Percentiles rank a stretch among this genome's conserved stretches.
Conservation (phyloP, 768 basidiomycete genomes). For the Phaffia australis region DNA sequence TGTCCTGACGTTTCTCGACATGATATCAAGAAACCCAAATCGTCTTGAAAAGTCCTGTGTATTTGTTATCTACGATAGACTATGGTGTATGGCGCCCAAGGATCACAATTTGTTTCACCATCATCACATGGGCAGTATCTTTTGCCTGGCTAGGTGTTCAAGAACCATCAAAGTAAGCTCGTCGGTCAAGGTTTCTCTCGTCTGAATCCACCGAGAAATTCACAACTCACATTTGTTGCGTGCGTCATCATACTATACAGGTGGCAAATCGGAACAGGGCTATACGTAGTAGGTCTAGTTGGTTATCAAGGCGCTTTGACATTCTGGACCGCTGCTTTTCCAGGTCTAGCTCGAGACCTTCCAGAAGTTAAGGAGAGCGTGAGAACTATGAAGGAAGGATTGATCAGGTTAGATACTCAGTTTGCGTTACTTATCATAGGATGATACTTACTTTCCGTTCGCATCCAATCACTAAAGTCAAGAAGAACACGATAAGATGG, state of each 20-base stretch:
- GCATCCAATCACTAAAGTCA: constrained; percentile 32
- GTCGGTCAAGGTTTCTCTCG: no score
- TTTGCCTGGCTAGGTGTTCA: constrained; percentile 66
- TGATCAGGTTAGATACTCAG: constrained; percentile 53
- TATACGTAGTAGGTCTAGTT: constrained; percentile 67
- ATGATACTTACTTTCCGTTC: background rate
- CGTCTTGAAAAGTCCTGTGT: background rate
- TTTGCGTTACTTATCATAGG: background rate
- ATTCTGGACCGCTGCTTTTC: constrained; percentile 76
- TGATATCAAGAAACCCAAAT: no score
- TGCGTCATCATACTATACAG: constrained; percentile 40
- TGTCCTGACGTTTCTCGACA: background rate
- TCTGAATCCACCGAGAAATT: constrained; percentile 40
- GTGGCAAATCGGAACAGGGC: constrained; percentile 52
- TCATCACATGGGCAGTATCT: constrained; percentile 55
- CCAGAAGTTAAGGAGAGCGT: constrained; percentile 55
- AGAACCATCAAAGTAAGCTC: constrained; percentile 27
- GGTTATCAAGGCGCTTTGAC: constrained; percentile 66
- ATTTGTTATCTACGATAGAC: constrained; percentile 54
- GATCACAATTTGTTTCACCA: constrained; percentile 63
- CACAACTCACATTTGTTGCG: no score
- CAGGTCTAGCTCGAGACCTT: constrained; percentile 59
- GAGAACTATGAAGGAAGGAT: constrained; percentile 39
- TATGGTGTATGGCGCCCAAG: constrained; percentile 74
- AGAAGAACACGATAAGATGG: constrained; percentile 47